Evolutionary conservation across 495 filamentous ascomycete species (phyloP).

Genomic region (Wilcoxina mikolae): DNA sequence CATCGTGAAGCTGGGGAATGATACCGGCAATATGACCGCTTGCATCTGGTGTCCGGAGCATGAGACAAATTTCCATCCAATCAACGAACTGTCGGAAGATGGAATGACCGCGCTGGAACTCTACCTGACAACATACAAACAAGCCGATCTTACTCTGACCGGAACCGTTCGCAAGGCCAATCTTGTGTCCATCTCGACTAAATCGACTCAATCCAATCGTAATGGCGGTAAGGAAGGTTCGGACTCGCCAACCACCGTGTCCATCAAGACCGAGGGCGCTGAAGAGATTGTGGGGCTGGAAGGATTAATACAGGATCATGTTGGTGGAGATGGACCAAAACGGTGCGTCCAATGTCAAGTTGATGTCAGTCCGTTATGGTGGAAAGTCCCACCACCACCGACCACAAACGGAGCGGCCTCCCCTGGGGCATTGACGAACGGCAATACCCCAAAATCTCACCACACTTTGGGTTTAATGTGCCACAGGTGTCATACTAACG

Average conservation of each 20-base stretch:
- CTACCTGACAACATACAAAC: conserved; percentile 78
- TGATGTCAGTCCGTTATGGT: conserved; percentile 26
- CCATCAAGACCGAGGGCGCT: conserved; percentile 22
- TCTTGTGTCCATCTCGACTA: conserved; percentile 34
- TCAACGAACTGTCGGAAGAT: conserved; percentile 55
- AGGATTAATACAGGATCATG: conserved; percentile 21
- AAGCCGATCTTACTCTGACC: conserved; percentile 76
- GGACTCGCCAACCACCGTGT: conserved; percentile 25
- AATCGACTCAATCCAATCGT: conserved; percentile 20
- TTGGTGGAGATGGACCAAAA: conserved; percentile 26
- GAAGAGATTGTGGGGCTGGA: conserved; percentile 6
- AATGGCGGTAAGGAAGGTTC: conserved; percentile 20
- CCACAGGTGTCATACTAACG: conserved; percentile 20
- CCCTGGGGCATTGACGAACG: conserved; percentile 11
- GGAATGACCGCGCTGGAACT: conserved; percentile 64
- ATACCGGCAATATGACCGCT: conserved; percentile 61
- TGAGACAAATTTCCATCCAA: conserved; percentile 50
- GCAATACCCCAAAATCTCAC: conserved; percentile 6
- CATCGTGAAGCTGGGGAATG: conserved; percentile 57
- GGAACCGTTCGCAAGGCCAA: conserved; percentile 84
- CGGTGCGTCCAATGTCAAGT: conserved; percentile 19
- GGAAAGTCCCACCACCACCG: conserved; percentile 22
- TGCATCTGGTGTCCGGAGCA: conserved; percentile 87
- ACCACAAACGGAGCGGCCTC: conserved; percentile 20
- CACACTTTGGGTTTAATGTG: conserved; percentile 20